Evolutionary conservation across 1,139 yeast genomes (phyloP).

Genomic region (Yamadazyma siamensis): DNA sequence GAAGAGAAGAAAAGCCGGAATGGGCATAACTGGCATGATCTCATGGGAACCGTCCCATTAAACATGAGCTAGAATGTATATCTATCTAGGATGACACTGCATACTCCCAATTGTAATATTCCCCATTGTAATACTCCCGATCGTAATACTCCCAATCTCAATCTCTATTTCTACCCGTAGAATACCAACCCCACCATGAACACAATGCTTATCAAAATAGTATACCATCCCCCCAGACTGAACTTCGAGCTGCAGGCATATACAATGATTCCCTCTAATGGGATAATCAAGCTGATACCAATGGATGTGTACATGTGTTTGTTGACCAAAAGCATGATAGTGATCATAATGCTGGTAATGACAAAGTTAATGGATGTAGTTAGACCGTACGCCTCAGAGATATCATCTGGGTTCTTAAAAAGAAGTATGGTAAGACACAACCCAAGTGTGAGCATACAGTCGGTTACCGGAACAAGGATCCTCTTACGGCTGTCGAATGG

Average conservation of each 20-base stretch:
- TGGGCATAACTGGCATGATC: too few species aligned
- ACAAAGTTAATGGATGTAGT: slow-evolving; percentile 55
- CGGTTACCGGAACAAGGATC: slow-evolving; percentile 49
- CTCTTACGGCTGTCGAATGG: slow-evolving; percentile 39
- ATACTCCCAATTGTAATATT: too few species aligned
- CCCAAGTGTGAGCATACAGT: slow-evolving; percentile 48
- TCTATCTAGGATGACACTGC: too few species aligned
- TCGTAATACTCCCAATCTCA: too few species aligned
- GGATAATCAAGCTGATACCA: slow-evolving; percentile 5
- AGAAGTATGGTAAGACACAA: slow-evolving; percentile 51
- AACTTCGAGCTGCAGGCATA: slow-evolving; percentile 5
- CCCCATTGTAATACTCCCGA: too few species aligned
- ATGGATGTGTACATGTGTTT: slow-evolving; percentile 1
- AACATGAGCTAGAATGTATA: too few species aligned
- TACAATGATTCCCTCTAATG: slow-evolving; percentile 7
- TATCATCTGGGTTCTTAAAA: slow-evolving; percentile 45
- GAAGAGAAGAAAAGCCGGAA: slow-evolving; percentile 19
- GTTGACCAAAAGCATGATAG: slow-evolving; percentile 17
- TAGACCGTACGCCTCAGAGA: slow-evolving; percentile 59
- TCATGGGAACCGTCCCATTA: too few species aligned
- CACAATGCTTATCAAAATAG: slow-evolving; percentile 5
- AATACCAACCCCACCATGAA: slow-evolving; percentile 5
- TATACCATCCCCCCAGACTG: slow-evolving; percentile 10
- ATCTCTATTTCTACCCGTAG: too few species aligned
- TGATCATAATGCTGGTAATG: slow-evolving; percentile 46